Percentiles rank a stretch among this genome's conserved stretches.
These are phyloP conservation scores for Hyphodiscus hymeniophilus DNA, from an alignment of 495 filamentous ascomycete genomes.

Conservation along the genomic window DNA sequence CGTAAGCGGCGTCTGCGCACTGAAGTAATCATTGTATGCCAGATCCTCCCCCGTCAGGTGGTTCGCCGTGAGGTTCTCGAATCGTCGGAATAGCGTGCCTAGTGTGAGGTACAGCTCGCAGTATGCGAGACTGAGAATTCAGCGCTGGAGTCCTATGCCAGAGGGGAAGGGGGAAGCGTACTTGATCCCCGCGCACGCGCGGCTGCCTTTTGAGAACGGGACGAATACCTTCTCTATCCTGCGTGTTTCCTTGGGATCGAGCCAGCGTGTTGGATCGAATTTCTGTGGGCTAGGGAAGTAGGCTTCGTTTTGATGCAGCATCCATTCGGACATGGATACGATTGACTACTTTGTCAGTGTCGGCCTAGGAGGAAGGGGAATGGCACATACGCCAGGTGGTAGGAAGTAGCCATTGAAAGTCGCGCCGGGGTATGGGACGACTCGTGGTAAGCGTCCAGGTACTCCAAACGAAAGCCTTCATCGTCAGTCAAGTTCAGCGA, in stretches of 20 bases:
- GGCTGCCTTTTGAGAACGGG: slow-evolving; percentile 6
- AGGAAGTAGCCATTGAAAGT: slow-evolving; percentile 13
- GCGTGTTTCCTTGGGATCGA: slow-evolving; percentile 2
- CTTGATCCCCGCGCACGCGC: slow-evolving; percentile 10
- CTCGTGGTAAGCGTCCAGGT: slow-evolving; percentile 13
- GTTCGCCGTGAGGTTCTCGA: slow-evolving; percentile 18
- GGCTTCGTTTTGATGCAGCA: slow-evolving; percentile 12
- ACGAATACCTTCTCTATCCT: slow-evolving; percentile 13
- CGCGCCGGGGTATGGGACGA: slow-evolving; percentile 14
- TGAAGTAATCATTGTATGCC: slow-evolving; percentile 10
- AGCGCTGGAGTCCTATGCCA: too few species aligned
- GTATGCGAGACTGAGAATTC: slow-evolving; percentile 24
- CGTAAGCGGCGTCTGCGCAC: not conserved
- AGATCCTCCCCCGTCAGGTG: slow-evolving; percentile 6
- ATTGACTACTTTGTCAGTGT: slow-evolving; percentile 1
- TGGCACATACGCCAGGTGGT: slow-evolving; percentile 11
- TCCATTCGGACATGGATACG: slow-evolving; percentile 8
- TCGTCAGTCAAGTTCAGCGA: not conserved
- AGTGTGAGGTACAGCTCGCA: slow-evolving; percentile 28
- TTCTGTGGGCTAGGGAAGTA: slow-evolving; percentile 31
- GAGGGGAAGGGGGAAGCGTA: not conserved
- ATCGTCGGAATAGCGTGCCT: slow-evolving; percentile 26
- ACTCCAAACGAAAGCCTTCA: slow-evolving; percentile 14
- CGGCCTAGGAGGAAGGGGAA: not conserved
- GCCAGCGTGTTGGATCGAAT: slow-evolving; percentile 37